phyloP scores from a whole-genome alignment of 306 rosid species.

The Cucurbita maxima region DNA sequence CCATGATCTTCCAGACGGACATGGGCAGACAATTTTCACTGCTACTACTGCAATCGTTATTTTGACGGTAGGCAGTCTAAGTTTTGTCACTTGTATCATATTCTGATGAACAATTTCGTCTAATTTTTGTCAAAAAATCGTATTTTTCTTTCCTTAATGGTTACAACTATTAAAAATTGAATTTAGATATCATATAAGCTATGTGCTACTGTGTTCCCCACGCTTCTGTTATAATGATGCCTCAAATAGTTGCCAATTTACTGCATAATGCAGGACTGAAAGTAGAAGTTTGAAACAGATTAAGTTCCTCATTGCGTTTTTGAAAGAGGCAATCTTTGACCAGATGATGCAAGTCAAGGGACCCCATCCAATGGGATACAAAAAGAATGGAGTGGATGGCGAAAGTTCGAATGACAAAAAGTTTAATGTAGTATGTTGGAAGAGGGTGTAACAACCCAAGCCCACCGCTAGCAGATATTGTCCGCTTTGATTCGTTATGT shows the following conservation, averaged over 20 bases:
- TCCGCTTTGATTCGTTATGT: no score
- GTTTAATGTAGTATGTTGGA: neutral
- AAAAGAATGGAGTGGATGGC: neutral
- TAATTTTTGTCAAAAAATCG: neutral
- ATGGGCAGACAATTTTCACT: constrained; percentile 93
- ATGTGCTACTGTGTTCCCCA: neutral
- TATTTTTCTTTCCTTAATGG: neutral
- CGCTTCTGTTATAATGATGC: neutral
- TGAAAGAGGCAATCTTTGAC: neutral
- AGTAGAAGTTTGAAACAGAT: neutral
- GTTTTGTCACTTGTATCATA: neutral
- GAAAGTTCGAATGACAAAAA: neutral
- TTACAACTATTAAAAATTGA: neutral
- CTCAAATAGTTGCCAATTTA: neutral
- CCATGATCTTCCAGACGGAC: constrained; percentile 99
- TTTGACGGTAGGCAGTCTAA: constrained; percentile 56
- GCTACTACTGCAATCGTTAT: constrained; percentile 98
- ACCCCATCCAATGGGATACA: neutral
- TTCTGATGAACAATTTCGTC: neutral
- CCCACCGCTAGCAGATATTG: no score
- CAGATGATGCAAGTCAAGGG: neutral
- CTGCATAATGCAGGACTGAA: neutral
- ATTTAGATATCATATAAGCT: neutral
- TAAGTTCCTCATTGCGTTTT: neutral
- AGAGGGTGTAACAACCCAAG: neutral